Conservation (phyloP, 2,329 filamentous ascomycete species). For the Sphaerulina musiva region DNA sequence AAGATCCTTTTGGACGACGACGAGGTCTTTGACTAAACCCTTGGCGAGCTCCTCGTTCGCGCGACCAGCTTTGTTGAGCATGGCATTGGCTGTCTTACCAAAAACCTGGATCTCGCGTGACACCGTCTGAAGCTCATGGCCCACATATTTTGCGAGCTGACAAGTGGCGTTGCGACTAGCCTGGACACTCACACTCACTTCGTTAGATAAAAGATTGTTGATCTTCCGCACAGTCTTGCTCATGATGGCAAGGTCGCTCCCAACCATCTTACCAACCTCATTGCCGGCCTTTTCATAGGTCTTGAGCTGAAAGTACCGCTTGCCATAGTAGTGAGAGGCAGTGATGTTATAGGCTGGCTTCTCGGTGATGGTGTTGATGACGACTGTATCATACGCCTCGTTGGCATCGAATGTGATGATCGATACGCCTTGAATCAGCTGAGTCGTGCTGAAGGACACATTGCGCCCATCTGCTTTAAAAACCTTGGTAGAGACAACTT, state of each 20-base stretch:
- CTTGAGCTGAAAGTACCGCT: conserved; percentile 1
- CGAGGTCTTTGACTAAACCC: conserved; percentile 15
- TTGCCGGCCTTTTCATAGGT: conserved; percentile 26
- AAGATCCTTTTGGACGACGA: conserved; percentile 18
- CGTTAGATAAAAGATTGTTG: conserved; percentile 18
- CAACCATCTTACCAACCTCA: conserved; percentile 26
- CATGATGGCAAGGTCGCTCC: conserved; percentile 27
- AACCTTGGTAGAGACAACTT: conserved; percentile 3
- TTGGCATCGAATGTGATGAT: conserved; percentile 22
- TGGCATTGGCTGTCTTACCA: conserved; percentile 20
- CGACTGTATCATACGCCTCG: conserved; percentile 26
- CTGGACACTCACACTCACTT: conserved; percentile 23
- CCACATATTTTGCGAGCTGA: conserved; percentile 23
- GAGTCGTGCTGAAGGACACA: conserved; percentile 21
- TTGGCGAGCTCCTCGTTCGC: conserved; percentile 16
- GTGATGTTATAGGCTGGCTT: conserved; percentile 21
- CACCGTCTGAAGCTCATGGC: conserved; percentile 19
- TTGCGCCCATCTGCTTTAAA: conserved; percentile 7
- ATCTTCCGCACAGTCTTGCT: conserved; percentile 21
- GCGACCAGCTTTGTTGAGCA: conserved; percentile 14
- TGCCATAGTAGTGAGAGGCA: conserved; percentile 23
- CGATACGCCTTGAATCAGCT: conserved; percentile 29
- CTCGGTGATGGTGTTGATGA: conserved; percentile 21
- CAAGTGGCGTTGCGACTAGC: conserved; percentile 29
- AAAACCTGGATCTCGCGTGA: conserved; percentile 23